A percentile compares a stretch with the other conserved stretches of the same genome.
Conservation (phyloP, 192 early-diverging fungal species). For the Backusella morwellensis region DNA sequence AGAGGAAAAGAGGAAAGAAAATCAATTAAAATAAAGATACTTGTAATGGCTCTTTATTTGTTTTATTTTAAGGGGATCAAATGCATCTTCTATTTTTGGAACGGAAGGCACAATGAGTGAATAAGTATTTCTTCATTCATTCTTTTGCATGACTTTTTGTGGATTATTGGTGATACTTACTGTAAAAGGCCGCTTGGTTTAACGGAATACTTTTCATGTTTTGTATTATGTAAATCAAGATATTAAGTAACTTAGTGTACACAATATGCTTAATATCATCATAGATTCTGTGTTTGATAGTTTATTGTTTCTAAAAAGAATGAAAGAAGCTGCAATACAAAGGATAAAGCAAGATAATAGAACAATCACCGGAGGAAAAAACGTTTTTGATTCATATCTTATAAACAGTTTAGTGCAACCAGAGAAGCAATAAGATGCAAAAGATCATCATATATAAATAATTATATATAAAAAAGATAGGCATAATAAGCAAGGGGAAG, state of each 20-base stretch:
- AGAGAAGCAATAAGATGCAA: not conserved
- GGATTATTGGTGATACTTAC: not conserved
- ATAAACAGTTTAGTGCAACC: not conserved
- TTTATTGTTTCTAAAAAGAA: too few relatives aligned
- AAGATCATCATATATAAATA: not conserved
- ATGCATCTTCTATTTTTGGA: slow-evolving; percentile 9
- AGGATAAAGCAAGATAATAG: not conserved
- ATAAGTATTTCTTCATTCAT: not conserved
- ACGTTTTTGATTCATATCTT: not conserved
- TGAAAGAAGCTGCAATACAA: not conserved
- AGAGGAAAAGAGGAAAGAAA: slow-evolving; percentile 9
- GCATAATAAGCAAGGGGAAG: not conserved
- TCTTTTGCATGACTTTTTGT: not conserved
- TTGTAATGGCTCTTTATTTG: not conserved
- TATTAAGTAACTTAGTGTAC: too few relatives aligned
- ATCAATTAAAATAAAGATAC: not conserved
- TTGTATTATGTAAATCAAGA: too few relatives aligned
- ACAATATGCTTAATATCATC: not conserved
- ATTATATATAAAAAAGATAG: not conserved
- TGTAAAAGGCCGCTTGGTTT: not conserved
- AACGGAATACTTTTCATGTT: not conserved
- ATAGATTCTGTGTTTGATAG: not conserved
- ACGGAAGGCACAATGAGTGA: not conserved
- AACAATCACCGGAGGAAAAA: not conserved
- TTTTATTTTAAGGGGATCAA: not conserved